Evolutionary conservation across 495 filamentous ascomycete species (phyloP).

Genomic region (Penicillium dipodomyicola): DNA sequence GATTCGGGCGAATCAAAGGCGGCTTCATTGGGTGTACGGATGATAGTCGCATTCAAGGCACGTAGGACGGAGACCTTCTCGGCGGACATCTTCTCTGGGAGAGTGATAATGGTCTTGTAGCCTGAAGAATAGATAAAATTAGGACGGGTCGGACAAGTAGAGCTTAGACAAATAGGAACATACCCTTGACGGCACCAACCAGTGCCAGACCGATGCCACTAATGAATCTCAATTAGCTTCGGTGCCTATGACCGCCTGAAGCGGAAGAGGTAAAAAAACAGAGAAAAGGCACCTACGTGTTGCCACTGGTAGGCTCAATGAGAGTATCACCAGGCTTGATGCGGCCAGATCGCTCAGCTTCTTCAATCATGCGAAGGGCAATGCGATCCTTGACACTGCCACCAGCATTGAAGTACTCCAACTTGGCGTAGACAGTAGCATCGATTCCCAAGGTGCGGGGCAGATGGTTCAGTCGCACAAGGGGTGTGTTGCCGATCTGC

Average conservation of each 20-base stretch:
- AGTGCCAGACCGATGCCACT: slow-evolving; percentile 93
- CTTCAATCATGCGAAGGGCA: slow-evolving; percentile 95
- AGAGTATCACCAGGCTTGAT: slow-evolving; percentile 97
- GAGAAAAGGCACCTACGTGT: slow-evolving; percentile 61
- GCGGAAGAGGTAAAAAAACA: too few species aligned
- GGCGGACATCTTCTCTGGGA: slow-evolving; percentile 98
- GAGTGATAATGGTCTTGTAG: slow-evolving; percentile 97
- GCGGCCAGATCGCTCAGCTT: slow-evolving; percentile 82
- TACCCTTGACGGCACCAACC: slow-evolving; percentile 88
- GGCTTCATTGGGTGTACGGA: slow-evolving; percentile 93
- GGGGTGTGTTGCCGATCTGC: slow-evolving; percentile 90
- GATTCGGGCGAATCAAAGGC: slow-evolving; percentile 92
- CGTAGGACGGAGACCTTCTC: slow-evolving; percentile 95
- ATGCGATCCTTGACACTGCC: slow-evolving; percentile 98
- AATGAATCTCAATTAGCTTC: slow-evolving; percentile 20
- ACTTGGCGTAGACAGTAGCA: slow-evolving; percentile 87
- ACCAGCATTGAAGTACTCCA: slow-evolving; percentile 96
- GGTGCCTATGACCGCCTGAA: slow-evolving; percentile 2
- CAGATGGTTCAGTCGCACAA: slow-evolving; percentile 88
- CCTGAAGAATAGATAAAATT: slow-evolving; percentile 33
- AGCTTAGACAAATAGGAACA: neutral
- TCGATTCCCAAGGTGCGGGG: slow-evolving; percentile 88
- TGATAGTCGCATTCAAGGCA: slow-evolving; percentile 93
- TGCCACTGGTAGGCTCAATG: slow-evolving; percentile 97
- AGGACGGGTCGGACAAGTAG: neutral